Base-by-base conservation (phyloP, 495 filamentous ascomycete species). In the Hypoxylon fuscum region DNA sequence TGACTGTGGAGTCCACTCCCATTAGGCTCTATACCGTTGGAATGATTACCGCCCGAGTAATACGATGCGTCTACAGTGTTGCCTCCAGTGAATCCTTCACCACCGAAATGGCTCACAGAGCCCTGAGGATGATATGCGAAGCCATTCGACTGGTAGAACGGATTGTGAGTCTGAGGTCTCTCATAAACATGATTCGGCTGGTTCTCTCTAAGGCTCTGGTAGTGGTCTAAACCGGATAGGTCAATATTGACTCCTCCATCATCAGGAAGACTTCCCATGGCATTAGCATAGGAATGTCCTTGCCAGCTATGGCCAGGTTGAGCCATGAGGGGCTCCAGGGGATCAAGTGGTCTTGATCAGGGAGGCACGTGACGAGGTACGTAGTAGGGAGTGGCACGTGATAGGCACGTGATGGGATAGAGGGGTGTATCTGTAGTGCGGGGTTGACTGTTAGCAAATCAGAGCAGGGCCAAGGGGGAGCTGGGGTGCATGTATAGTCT, bases 241-340 rank as follows among this genome's bases (percentile, higher is more conserved):
- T 38, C 25, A 44, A 59, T 1, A 5, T 31, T 7, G 3, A 45
- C 11, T 0, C 41, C 54, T 2, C 31, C 27, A 25, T 21, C 46
- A n/a, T 14, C 27, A n/a, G 35, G 37, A 5, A 51, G 9, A 14
- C 46, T 38, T 27, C 29, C 47, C 2, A 52, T 52, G 12, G 27
- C 56, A 52, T 52, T 44, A 18, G 37, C 38, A 52, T 45, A 59
- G 2, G 40, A 11, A 34, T 53, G 15, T 31, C 27, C 48, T 35
- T 51, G 48, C 57, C 57, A 60, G 10, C 48, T 32, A 47, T 53
- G 34, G 23, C 22, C 47, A 32, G 37, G 20, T 40, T 52, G 56
- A 6, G 57, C 48, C 57, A 60, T 60, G 18, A 5, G 25, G 8
- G 25, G 25, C 8, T 8, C 8, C 25, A 9, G 20, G 40, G 11